Base-by-base conservation (phyloP, 805 yeast genomes). In the Lachancea lanzarotensis region DNA sequence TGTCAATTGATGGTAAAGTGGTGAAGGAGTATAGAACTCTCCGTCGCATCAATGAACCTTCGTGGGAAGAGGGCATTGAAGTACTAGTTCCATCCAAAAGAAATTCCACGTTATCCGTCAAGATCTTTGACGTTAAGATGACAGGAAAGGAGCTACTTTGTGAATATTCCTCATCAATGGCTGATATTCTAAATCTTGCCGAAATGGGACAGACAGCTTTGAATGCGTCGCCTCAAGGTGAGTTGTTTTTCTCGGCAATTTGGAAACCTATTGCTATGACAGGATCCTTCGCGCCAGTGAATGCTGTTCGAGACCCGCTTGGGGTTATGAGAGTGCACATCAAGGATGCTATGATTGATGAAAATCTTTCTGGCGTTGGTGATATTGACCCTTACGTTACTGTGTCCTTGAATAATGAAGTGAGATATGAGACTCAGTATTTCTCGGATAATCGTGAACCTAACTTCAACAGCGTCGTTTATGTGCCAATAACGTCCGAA, bases 351-450 rank as follows among this genome's bases (percentile, higher is more conserved):
- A 59, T 59, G 10, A 75, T 77, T 34, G 64, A 81, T 53, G 68
- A 73, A 52, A 61, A 79, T 53, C 65, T 83, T 53, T 84, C 82
- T 52, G 73, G 80, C 13, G 74, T 83, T 41, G 91, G 93, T 45
- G 77, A 74, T 45, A 79, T 84, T 54, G 90, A 85, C 63, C 93
- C 95, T 3, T 84, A 83, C 54, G 78, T 82, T 33, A 72, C 76
- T 47, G 71, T 84, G 9, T 55, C 76, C 31, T 62, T 78, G 46
- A 79, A 81, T 55, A 84, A 83, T 52, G 76, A 75, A 57, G 56
- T 76, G 33, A 72, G 71, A 48, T 82, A 73, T 43, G 72, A 69
- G 50, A 79, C 93, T 2, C 58, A 67, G 1, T 75, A 75, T 45
- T 74, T 74, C 52, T 75, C 78, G 11, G 72, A 76, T 40, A 71